Conservation (phyloP, 305 asterid species). For the Rubia balearica region DNA sequence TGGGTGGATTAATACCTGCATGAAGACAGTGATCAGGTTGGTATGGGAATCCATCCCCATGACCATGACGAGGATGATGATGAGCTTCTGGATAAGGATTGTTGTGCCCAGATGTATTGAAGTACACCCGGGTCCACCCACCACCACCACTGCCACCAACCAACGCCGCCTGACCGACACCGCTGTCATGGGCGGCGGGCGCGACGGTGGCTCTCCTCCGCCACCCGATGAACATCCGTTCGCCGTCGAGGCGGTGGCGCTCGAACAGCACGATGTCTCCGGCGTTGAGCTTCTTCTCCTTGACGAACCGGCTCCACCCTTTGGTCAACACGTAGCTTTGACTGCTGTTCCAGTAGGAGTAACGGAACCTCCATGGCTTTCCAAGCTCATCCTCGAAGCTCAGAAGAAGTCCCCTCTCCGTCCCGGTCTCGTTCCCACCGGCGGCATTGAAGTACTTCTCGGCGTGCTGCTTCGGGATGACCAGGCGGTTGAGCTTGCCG, state of each 20-base stretch:
- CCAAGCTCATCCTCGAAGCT: slow-evolving; percentile 44
- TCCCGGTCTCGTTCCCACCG: slow-evolving; percentile 19
- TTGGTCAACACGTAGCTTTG: slow-evolving; percentile 47
- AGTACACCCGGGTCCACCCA: slow-evolving; percentile 27
- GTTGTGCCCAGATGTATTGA: slow-evolving; percentile 18
- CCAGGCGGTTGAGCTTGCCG: slow-evolving; percentile 46
- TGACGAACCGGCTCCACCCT: slow-evolving; percentile 52
- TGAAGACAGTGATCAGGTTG: slow-evolving; percentile 34
- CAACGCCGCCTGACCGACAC: background rate
- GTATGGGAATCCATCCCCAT: slow-evolving; percentile 31
- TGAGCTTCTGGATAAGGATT: slow-evolving; percentile 28
- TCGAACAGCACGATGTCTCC: slow-evolving; percentile 40
- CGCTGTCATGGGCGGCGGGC: background rate
- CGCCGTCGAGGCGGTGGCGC: slow-evolving; percentile 28
- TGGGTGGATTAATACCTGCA: slow-evolving; percentile 30
- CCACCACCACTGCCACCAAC: slow-evolving; percentile 15
- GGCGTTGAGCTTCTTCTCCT: slow-evolving; percentile 40
- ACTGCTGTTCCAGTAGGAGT: slow-evolving; percentile 49
- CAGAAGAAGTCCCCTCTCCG: slow-evolving; percentile 33
- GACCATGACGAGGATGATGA: slow-evolving; percentile 14
- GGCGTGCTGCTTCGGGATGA: slow-evolving; percentile 46
- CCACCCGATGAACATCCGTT: slow-evolving; percentile 41
- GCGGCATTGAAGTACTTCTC: slow-evolving; percentile 33
- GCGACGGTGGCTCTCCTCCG: slow-evolving; percentile 21
- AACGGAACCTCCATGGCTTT: slow-evolving; percentile 38